Percentiles rank a stretch among this genome's conserved stretches.
phyloP scores from a whole-genome alignment of 202 grass and related monocot species.

The Schoenoplectus triqueter region DNA sequence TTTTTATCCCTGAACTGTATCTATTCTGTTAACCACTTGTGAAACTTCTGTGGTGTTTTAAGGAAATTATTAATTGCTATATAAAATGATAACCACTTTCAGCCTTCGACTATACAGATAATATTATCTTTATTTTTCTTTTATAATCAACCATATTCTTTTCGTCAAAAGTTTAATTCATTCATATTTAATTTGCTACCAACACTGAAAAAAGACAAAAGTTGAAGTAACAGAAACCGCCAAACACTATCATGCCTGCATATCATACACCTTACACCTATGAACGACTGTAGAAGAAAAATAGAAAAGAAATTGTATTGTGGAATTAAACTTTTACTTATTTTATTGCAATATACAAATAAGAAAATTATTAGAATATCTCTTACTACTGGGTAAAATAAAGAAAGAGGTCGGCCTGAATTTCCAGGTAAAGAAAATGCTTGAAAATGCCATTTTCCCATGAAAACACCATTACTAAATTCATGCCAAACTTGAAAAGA shows the following conservation, averaged over 20 bases:
- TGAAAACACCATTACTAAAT: neutral
- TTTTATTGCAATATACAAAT: neutral
- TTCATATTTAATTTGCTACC: neutral
- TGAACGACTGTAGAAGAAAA: neutral
- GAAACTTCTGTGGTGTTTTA: neutral
- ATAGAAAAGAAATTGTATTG: neutral
- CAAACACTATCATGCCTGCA: slow-evolving; percentile 2
- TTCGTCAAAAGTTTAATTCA: neutral
- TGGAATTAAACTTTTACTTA: neutral
- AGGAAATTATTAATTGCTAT: slow-evolving; percentile 6
- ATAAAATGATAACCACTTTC: neutral
- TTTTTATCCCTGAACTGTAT: neutral
- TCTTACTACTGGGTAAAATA: neutral
- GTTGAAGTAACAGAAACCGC: neutral
- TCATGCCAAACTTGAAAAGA: neutral
- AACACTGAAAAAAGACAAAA: neutral
- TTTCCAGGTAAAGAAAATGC: neutral
- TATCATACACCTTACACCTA: neutral
- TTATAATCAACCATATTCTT: neutral
- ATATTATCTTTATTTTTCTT: neutral
- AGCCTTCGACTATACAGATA: neutral
- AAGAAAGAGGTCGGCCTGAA: neutral
- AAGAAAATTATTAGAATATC: neutral
- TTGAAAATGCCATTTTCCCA: neutral
- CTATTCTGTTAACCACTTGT: neutral